phyloP scores from a whole-genome alignment of 768 basidiomycete species.

The Artomyces pyxidatus region DNA sequence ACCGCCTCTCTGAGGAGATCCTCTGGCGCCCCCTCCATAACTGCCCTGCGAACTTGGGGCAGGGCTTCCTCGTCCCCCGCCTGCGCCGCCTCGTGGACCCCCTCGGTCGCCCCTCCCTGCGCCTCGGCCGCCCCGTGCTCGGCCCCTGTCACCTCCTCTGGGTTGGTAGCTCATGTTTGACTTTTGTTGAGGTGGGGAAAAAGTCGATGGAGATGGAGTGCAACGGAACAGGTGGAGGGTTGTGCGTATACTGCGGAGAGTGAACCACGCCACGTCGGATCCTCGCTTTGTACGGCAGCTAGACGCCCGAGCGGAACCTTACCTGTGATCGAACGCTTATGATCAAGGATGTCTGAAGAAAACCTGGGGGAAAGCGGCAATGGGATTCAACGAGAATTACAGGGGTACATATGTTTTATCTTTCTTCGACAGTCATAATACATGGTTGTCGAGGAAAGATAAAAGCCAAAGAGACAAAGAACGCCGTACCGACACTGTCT shows the following conservation, averaged over 20 bases:
- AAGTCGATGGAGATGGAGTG: neutral
- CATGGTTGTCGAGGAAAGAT: constrained; percentile 2
- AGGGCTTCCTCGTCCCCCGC: constrained; percentile 15
- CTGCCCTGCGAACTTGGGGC: constrained; percentile 5
- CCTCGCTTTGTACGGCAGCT: neutral
- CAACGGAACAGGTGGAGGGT: neutral
- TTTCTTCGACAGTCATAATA: neutral
- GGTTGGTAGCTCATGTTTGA: neutral
- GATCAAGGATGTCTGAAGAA: neutral
- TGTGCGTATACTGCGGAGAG: neutral
- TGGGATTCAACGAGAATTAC: neutral
- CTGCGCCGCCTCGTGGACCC: constrained; percentile 5
- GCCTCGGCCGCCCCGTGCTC: constrained; percentile 7
- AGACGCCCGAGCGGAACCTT: neutral
- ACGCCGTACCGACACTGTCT: neutral
- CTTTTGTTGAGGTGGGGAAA: neutral
- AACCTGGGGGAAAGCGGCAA: neutral
- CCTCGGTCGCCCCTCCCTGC: constrained; percentile 11
- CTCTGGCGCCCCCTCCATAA: constrained; percentile 3
- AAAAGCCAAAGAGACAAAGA: neutral
- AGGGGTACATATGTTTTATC: neutral
- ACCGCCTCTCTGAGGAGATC: constrained; percentile 7
- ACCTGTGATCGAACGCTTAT: neutral
- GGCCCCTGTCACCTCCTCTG: neutral
- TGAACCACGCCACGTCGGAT: neutral